phyloP scores from a whole-genome alignment of 1,284 basidiomycete genomes.

The Bjerkandera adusta region DNA sequence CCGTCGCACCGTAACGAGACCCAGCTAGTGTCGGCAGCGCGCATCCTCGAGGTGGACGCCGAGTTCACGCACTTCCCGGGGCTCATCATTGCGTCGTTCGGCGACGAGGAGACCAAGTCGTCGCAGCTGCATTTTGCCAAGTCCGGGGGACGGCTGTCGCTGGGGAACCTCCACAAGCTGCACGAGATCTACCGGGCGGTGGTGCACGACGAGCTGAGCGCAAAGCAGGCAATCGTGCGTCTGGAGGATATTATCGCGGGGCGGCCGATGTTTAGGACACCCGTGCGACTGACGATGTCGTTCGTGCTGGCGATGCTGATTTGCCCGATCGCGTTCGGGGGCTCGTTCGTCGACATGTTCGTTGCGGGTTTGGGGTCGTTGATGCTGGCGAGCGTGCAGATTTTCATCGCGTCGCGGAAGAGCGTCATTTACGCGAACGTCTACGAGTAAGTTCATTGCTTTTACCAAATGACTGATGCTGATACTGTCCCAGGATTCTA shows the following conservation, averaged over 20 bases:
- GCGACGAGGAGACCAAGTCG: conserved; percentile 72
- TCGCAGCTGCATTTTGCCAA: conserved; percentile 85
- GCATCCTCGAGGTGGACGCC: conserved; percentile 81
- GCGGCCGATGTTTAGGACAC: conserved; percentile 56
- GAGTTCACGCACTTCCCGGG: conserved; percentile 80
- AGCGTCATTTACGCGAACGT: conserved; percentile 77
- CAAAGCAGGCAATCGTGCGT: conserved; percentile 58
- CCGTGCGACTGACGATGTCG: conserved; percentile 63
- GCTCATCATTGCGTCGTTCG: conserved; percentile 82
- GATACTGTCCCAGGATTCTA: conserved; percentile 56
- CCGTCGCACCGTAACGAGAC: conserved; percentile 72
- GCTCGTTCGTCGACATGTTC: conserved; percentile 82
- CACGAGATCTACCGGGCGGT: conserved; percentile 77
- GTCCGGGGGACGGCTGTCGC: conserved; percentile 67
- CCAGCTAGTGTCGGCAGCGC: conserved; percentile 70
- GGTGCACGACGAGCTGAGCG: conserved; percentile 83
- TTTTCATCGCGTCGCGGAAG: conserved; percentile 69
- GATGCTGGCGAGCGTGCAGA: conserved; percentile 65
- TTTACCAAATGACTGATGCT: conserved; percentile 1
- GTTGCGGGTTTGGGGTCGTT: conserved; percentile 69
- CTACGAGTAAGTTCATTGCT: conserved; percentile 68
- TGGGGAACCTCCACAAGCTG: conserved; percentile 75
- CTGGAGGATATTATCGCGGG: conserved; percentile 50
- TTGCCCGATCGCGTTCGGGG: conserved; percentile 82
- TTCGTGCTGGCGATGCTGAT: conserved; percentile 74